These are phyloP conservation scores for Conticribra guillardii DNA, from an alignment of 108 stramenopile species.

Conservation along the genomic window DNA sequence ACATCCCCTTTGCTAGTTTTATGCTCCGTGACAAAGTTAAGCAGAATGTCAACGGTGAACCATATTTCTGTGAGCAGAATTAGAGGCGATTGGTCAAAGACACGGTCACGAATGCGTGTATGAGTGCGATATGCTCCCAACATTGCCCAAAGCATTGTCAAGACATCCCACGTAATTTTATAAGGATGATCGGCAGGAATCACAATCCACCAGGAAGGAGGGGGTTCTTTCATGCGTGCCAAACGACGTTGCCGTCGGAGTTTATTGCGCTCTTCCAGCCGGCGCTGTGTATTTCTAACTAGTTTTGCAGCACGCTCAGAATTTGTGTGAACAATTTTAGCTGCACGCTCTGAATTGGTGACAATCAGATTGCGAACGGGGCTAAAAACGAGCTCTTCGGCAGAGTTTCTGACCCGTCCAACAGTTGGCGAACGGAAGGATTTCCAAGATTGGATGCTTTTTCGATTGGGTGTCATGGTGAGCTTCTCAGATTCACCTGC, in stretches of 20 bases:
- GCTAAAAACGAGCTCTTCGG: conserved; percentile 18
- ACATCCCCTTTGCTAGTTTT: conserved; percentile 65
- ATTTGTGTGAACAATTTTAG: conserved; percentile 11
- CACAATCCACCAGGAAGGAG: conserved; percentile 49
- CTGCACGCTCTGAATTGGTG: conserved; percentile 6
- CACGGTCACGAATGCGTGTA: conserved; percentile 72
- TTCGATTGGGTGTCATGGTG: conserved; percentile 5
- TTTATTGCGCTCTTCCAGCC: conserved; percentile 34
- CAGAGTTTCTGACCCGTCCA: conserved; percentile 16
- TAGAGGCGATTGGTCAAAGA: conserved; percentile 59
- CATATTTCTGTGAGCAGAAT: conserved; percentile 72
- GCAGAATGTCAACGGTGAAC: conserved; percentile 80
- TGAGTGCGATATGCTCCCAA: conserved; percentile 73
- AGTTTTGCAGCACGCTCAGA: conserved; percentile 29
- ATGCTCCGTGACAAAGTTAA: conserved; percentile 86
- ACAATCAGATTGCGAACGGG: conserved; percentile 30
- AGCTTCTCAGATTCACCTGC: not conserved
- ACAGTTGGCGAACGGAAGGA: conserved; percentile 17
- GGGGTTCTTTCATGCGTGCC: conserved; percentile 23
- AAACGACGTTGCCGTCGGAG: conserved; percentile 35
- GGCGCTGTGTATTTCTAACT: conserved; percentile 33
- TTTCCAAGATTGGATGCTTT: conserved; percentile 5
- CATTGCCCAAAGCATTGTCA: conserved; percentile 76
- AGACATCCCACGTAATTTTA: conserved; percentile 82
- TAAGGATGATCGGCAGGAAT: conserved; percentile 84